phyloP scores from a whole-genome alignment of 768 basidiomycete genomes.

The Mycena amicta region DNA sequence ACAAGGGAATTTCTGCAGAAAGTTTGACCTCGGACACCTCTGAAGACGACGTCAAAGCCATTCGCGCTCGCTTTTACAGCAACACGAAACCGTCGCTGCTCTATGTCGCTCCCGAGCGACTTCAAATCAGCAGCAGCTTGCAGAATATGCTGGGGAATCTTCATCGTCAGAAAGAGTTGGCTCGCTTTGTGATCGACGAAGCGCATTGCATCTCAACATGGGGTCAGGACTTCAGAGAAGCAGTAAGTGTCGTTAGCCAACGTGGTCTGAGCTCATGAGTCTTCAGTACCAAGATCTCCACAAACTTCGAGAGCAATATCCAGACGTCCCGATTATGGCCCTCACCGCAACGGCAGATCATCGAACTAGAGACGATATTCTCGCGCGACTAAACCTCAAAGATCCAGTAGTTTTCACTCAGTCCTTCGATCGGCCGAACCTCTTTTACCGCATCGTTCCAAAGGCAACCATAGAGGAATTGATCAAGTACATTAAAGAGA shows the following conservation, averaged over 20 bases:
- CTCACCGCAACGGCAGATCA: slow-evolving; percentile 93
- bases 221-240: slow-evolving; percentile 92
- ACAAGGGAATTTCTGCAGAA: slow-evolving; percentile 69
- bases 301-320: slow-evolving; percentile 71
- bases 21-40: slow-evolving; percentile 63
- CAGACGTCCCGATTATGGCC: slow-evolving; percentile 89
- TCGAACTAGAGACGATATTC: slow-evolving; percentile 78
- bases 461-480: slow-evolving; percentile 59
- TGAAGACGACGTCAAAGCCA: slow-evolving; percentile 40
- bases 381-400: slow-evolving; percentile 62
- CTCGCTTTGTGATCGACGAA: slow-evolving; percentile 94
- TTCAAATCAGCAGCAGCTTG: slow-evolving; percentile 63
- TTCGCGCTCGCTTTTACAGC: slow-evolving; percentile 46
- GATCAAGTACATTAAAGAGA: slow-evolving; percentile 61
- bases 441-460: slow-evolving; percentile 67
- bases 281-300: slow-evolving; percentile 64
- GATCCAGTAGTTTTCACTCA: slow-evolving; percentile 65
- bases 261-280: neutral
- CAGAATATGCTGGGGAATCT: slow-evolving; percentile 59
- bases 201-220: slow-evolving; percentile 94
- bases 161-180: slow-evolving; percentile 59
- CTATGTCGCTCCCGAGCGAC: slow-evolving; percentile 92
- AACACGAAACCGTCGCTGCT: slow-evolving; percentile 63
- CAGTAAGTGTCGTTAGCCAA: slow-evolving; percentile 47
- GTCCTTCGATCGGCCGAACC: slow-evolving; percentile 94